A percentile compares a stretch with the other conserved stretches of the same genome.
Conservation (phyloP, 164 flowering plant species). For the Chimonanthus salicifolius region DNA sequence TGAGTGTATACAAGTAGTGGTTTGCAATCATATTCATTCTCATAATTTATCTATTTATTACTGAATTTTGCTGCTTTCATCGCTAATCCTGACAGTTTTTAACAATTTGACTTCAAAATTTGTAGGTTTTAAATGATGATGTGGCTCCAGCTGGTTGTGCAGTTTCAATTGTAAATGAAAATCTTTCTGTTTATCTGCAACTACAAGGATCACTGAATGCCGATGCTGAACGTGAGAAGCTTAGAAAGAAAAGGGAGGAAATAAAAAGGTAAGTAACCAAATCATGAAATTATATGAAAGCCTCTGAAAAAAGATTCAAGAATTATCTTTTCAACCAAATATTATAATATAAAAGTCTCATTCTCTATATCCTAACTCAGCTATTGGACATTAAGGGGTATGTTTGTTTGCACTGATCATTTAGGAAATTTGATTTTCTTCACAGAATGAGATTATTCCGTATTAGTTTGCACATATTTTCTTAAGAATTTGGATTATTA, state of each 20-base stretch:
- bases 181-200: constrained; percentile 65
- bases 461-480: too few relatives aligned
- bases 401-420: too few relatives aligned
- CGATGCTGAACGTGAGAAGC: constrained; percentile 73
- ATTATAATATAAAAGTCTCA: not conserved
- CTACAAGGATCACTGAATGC: constrained; percentile 56
- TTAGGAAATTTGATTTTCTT: too few relatives aligned
- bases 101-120: not conserved
- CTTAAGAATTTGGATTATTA: too few relatives aligned
- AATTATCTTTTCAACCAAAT: too few relatives aligned
- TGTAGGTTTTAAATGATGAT: constrained; percentile 62
- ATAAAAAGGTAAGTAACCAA: constrained; percentile 46
- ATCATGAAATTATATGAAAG: not conserved
- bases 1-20: too few relatives aligned
- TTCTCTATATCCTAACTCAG: not conserved
- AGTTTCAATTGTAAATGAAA: constrained; percentile 66
- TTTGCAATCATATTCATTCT: not conserved
- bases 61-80: not conserved
- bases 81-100: not conserved
- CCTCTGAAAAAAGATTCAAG: too few relatives aligned
- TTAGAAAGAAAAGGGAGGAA: constrained; percentile 66
- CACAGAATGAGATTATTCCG: too few relatives aligned
- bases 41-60: not conserved
- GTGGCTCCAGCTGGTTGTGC: constrained; percentile 62
- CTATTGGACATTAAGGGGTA: too few relatives aligned